Percentiles rank a stretch among this genome's conserved stretches.
phyloP scores from a whole-genome alignment of 1,139 yeast species.

The Suhomyces taliae region DNA sequence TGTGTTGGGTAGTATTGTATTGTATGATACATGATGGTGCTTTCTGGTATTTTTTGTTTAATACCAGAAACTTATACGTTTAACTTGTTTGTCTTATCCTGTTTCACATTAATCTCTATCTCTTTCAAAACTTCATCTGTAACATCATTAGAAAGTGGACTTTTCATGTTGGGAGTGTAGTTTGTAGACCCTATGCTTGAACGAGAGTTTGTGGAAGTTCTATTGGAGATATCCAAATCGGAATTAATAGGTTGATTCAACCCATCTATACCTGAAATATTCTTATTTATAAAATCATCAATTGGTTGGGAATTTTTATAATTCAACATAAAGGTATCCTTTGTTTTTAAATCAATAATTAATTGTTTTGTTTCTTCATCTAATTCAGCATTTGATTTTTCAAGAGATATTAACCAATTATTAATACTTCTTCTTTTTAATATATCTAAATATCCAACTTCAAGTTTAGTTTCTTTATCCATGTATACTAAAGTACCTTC shows the following conservation, averaged over 20 bases:
- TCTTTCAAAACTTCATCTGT: slow-evolving; percentile 9
- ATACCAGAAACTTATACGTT: background rate
- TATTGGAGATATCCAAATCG: slow-evolving; percentile 2
- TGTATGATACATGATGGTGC: too few relatives aligned
- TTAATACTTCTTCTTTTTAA: slow-evolving; percentile 39
- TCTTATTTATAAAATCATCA: slow-evolving; percentile 31
- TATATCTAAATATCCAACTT: slow-evolving; percentile 65
- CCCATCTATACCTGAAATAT: slow-evolving; percentile 21
- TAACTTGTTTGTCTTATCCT: slow-evolving; percentile 5
- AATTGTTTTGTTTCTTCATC: slow-evolving; percentile 21
- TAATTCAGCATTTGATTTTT: slow-evolving; percentile 16
- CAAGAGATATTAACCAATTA: slow-evolving; percentile 34
- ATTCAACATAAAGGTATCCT: slow-evolving; percentile 14
- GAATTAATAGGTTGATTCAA: slow-evolving; percentile 12
- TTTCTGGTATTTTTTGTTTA: too few relatives aligned
- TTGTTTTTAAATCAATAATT: slow-evolving; percentile 24
- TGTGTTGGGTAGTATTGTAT: too few relatives aligned
- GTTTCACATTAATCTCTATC: slow-evolving; percentile 1
- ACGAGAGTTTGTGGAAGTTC: slow-evolving; percentile 3
- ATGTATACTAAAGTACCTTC: slow-evolving; percentile 73
- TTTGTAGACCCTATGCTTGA: slow-evolving; percentile 9
- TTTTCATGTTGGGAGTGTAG: slow-evolving; percentile 5
- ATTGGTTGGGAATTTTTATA: slow-evolving; percentile 20
- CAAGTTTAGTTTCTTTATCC: slow-evolving; percentile 47
- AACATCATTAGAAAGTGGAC: slow-evolving; percentile 10